Conservation (phyloP, 768 basidiomycete genomes). For the Boletellus ananas region DNA sequence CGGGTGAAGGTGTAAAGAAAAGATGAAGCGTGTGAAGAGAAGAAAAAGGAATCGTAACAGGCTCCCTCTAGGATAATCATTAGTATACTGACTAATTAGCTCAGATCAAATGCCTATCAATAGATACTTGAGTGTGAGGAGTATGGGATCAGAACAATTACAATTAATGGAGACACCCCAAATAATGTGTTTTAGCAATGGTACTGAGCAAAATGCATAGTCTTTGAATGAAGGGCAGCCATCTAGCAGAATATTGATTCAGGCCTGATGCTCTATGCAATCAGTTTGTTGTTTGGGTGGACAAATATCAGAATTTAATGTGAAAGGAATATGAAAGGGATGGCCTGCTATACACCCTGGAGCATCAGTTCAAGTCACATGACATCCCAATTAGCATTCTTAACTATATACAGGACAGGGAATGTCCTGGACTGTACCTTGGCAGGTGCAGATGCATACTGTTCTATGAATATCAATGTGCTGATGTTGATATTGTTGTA, state of each 20-base stretch:
- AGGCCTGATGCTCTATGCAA: neutral
- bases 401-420: conserved; percentile 28
- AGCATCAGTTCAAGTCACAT: neutral
- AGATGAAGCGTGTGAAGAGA: too few relatives aligned
- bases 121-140: too few relatives aligned
- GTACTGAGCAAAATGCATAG: neutral
- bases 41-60: too few relatives aligned
- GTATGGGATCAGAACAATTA: too few relatives aligned
- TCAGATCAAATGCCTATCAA: too few relatives aligned
- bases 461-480: conserved; percentile 32
- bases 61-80: too few relatives aligned
- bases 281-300: neutral
- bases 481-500: conserved; percentile 31
- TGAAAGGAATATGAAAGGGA: neutral
- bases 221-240: neutral
- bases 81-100: too few relatives aligned
- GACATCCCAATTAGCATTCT: neutral
- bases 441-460: conserved; percentile 18
- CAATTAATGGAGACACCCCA: too few relatives aligned
- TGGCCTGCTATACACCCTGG: neutral
- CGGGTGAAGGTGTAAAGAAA: too few relatives aligned
- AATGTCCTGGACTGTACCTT: conserved; percentile 39
- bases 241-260: neutral
- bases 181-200: neutral
- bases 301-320: neutral